These are phyloP conservation scores for Ceratocystis huliohia DNA, from an alignment of 2,329 filamentous ascomycete species.

Conservation along the genomic window DNA sequence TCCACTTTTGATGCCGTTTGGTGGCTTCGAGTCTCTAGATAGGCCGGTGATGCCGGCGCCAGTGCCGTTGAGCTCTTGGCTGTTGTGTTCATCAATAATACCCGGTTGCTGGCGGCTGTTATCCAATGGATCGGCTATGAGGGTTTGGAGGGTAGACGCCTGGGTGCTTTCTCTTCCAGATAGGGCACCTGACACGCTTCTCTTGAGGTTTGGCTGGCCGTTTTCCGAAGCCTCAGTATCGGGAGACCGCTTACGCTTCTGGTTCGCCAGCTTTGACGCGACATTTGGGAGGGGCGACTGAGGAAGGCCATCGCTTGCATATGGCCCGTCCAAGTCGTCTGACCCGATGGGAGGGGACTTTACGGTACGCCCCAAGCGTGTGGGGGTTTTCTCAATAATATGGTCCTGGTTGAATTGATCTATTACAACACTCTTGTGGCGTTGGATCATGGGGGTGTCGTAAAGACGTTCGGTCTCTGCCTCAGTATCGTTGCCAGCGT, in stretches of 20 bases:
- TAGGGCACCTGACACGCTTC: slow-evolving; percentile 33
- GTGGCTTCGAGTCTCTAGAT: slow-evolving; percentile 12
- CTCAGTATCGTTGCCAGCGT: slow-evolving; percentile 56
- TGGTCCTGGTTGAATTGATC: slow-evolving; percentile 42
- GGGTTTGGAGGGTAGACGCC: slow-evolving; percentile 24
- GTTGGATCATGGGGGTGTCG: slow-evolving; percentile 62
- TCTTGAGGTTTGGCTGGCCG: slow-evolving; percentile 41
- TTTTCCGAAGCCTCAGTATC: slow-evolving; percentile 34
- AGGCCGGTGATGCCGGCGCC: too few species aligned
- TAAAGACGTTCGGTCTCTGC: slow-evolving; percentile 91
- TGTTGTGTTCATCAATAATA: slow-evolving; percentile 25
- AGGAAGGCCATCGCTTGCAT: slow-evolving; percentile 17
- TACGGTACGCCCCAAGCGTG: slow-evolving; percentile 25
- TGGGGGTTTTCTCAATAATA: slow-evolving; percentile 53
- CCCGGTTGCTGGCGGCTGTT: neutral
- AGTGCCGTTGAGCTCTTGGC: slow-evolving; percentile 25
- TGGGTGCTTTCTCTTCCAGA: slow-evolving; percentile 9
- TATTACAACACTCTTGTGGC: slow-evolving; percentile 49
- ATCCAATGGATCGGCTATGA: neutral
- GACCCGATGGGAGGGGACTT: slow-evolving; percentile 9
- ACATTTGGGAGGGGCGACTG: slow-evolving; percentile 17
- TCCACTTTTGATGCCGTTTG: slow-evolving; percentile 6
- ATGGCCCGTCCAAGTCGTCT: slow-evolving; percentile 17
- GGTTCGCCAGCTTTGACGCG: slow-evolving; percentile 26
- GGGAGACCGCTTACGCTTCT: slow-evolving; percentile 41